phyloP scores from a whole-genome alignment of 306 rosid species.

The Elaeagnus macrophylla region DNA sequence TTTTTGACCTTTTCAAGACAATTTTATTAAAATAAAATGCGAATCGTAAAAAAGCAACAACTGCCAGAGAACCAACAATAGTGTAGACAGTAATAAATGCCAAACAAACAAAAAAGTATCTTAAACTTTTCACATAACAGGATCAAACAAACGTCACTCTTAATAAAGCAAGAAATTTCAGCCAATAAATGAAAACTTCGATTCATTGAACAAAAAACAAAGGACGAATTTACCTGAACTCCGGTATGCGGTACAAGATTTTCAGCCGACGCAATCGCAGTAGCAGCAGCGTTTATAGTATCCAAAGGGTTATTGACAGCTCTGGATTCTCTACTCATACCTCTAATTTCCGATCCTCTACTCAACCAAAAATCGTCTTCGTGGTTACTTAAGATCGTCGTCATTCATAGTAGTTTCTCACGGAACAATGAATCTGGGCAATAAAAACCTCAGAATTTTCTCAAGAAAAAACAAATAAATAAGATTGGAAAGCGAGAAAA shows the following conservation, averaged over 20 bases:
- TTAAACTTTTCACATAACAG: too few species aligned
- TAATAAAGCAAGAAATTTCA: too few species aligned
- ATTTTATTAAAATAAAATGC: too few species aligned
- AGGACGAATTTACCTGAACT: slow-evolving; percentile 32
- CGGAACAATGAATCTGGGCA: not conserved
- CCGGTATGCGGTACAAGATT: slow-evolving; percentile 51
- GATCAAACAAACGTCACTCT: too few species aligned
- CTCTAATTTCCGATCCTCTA: slow-evolving; percentile 35
- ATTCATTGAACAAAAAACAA: not conserved
- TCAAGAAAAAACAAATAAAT: slow-evolving; percentile 2
- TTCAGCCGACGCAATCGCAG: slow-evolving; percentile 62
- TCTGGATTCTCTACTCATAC: slow-evolving; percentile 34
- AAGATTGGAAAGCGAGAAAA: not conserved
- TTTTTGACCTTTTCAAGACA: too few species aligned
- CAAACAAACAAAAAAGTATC: too few species aligned
- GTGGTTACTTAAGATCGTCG: not conserved
- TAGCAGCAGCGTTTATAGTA: slow-evolving; percentile 89
- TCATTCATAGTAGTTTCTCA: not conserved
- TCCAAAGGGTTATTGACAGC: slow-evolving; percentile 46
- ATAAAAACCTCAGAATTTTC: slow-evolving; percentile 3
- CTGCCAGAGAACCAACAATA: too few species aligned
- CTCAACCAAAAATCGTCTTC: not conserved
- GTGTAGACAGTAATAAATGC: too few species aligned
- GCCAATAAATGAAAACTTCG: not conserved
- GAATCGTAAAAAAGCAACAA: too few species aligned